A percentile compares a stretch with the other conserved stretches of the same genome.
These are phyloP conservation scores for Wakefieldia striispora DNA, from an alignment of 768 basidiomycete genomes.

Conservation along the genomic window DNA sequence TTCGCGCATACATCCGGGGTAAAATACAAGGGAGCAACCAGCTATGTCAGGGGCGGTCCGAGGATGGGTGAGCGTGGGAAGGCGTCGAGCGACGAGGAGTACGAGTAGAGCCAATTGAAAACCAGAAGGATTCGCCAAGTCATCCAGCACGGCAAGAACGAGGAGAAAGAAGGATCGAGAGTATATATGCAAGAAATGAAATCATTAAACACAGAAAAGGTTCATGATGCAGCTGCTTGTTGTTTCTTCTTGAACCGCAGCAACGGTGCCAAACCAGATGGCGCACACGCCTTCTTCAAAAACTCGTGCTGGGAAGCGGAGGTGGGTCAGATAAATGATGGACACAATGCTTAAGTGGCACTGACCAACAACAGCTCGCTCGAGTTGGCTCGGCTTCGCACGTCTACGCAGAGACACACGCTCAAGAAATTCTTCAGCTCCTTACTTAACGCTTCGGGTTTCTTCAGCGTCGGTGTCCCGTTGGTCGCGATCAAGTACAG, in stretches of 20 bases:
- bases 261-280: conserved; percentile 81
- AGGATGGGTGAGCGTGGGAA: background rate
- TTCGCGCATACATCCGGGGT: background rate
- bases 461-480: conserved; percentile 97
- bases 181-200: conserved; percentile 19
- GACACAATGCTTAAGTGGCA: conserved; percentile 2
- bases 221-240: conserved; percentile 36
- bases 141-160: conserved; percentile 2
- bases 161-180: background rate
- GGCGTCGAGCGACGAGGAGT: no score
- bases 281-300: conserved; percentile 81
- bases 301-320: conserved; percentile 79
- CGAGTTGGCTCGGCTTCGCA: conserved; percentile 87
- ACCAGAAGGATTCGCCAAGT: background rate
- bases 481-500: conserved; percentile 96
- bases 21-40: background rate
- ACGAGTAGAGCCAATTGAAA: no score
- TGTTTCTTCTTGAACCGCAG: conserved; percentile 78
- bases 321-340: background rate
- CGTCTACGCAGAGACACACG: conserved; percentile 98
- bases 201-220: background rate
- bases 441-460: conserved; percentile 85
- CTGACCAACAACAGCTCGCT: conserved; percentile 80
- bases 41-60: no score
- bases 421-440: conserved; percentile 96